Base-by-base conservation (phyloP, 345 rosid genomes). In the Trapa bicornis region DNA sequence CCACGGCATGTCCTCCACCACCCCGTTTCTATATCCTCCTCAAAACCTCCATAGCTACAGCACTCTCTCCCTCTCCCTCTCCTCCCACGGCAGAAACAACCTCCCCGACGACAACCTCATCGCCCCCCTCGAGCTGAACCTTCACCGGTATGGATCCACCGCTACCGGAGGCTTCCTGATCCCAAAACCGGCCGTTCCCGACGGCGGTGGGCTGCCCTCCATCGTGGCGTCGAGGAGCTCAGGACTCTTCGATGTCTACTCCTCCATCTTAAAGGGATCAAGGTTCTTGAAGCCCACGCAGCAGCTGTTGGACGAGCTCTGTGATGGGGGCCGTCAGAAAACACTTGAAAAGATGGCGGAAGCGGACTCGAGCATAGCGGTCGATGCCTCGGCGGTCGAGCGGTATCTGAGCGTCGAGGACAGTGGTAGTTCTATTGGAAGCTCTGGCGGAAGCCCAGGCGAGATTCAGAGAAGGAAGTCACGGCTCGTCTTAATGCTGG, bases 271-370 rank as follows among this genome's bases (percentile, higher is more conserved):
- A 63, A 85, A 84, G 65, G 97, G 86, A 47, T 92, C 98, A 5
- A 88, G 85, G 68, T 92, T 92, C 74, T 75, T 92, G 82, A 89
- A 80, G 77, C 98, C 98, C 3, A 91, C 98, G 0, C 96, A 92
- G 66, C 83, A 79, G 76, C 80, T 92, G 70, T 83, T 92, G 48
- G 93, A 87, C 65, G 96, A 89, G 79, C 77, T 92, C 64, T 83
- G 82, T 68, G 85, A 85, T 67, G 89, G 83, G 9, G 96, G 89
- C 63, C 77, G 83, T 14, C 84, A 79, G 42, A 70, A 81, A 74
- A 76, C 75, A 52, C 65, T 70, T 65, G 93, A 89, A 12, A 85
- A 82, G 66, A 64, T 50, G 62, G 32, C 67, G 41, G 42, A 69
- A 7, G 77, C 83, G 0, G 90, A 85, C 73, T 78, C 80, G 6